phyloP scores from a whole-genome alignment of 2,329 filamentous ascomycete species.

The Talaromyces funiculosus region DNA sequence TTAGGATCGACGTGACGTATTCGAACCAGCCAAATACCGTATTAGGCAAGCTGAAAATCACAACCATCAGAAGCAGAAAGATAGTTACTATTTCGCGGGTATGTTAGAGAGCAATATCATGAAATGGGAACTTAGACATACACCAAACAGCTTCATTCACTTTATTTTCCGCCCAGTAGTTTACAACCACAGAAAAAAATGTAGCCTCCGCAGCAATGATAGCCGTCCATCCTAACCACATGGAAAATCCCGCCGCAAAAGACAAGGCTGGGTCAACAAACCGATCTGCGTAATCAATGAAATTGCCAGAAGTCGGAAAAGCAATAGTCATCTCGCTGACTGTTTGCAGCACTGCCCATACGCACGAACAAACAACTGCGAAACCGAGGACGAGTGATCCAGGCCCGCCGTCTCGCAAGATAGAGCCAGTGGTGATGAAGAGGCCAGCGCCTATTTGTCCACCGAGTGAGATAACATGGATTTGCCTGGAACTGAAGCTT shows the following conservation, averaged over 20 bases:
- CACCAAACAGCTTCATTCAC: slow-evolving; percentile 4
- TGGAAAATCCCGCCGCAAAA: slow-evolving; percentile 31
- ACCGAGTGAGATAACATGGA: slow-evolving; percentile 15
- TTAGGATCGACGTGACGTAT: slow-evolving; percentile 31
- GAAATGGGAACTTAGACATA: background rate
- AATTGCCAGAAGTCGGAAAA: slow-evolving; percentile 34
- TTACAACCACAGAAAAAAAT: slow-evolving; percentile 21
- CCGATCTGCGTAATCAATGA: slow-evolving; percentile 35
- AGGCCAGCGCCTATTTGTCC: slow-evolving; percentile 17
- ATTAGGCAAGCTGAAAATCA: slow-evolving; percentile 25
- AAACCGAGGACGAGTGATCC: slow-evolving; percentile 31
- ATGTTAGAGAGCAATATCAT: background rate
- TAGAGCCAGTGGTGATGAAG: slow-evolving; percentile 19
- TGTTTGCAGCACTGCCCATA: slow-evolving; percentile 29
- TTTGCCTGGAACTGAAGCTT: background rate
- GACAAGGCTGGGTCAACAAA: slow-evolving; percentile 36
- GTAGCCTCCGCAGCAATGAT: slow-evolving; percentile 21
- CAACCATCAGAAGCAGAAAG: slow-evolving; percentile 17
- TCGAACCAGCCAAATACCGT: slow-evolving; percentile 34
- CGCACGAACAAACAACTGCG: slow-evolving; percentile 24
- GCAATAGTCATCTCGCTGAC: slow-evolving; percentile 35
- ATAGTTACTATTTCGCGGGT: slow-evolving; percentile 16
- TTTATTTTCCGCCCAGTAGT: slow-evolving; percentile 20
- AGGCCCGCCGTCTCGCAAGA: slow-evolving; percentile 27
- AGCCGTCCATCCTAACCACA: slow-evolving; percentile 20